These are phyloP conservation scores for Taphrina betulina DNA, from an alignment of 1,139 yeast species.

Conservation along the genomic window DNA sequence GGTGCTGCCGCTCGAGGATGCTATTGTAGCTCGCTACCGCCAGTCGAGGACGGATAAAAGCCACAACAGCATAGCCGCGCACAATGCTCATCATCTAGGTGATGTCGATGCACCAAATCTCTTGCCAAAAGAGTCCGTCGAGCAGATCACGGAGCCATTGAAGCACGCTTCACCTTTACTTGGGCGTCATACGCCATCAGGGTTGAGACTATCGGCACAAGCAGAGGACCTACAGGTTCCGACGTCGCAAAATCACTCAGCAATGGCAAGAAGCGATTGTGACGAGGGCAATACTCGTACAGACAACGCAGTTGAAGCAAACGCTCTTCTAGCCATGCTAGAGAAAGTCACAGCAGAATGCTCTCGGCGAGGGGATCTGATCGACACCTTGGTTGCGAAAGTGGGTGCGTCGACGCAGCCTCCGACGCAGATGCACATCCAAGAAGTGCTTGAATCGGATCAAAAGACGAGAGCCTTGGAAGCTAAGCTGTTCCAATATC, in stretches of 20 bases:
- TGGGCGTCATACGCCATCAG: neutral
- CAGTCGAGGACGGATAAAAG: conserved; percentile 1
- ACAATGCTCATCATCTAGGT: neutral
- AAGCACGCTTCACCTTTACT: neutral
- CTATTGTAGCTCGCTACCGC: conserved; percentile 2
- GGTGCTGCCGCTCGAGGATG: conserved; percentile 11
- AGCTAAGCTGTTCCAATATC: neutral
- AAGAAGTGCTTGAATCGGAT: neutral
- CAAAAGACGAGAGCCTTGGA: neutral
- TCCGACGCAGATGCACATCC: too few species aligned
- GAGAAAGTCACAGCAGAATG: conserved; percentile 12
- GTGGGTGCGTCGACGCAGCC: neutral
- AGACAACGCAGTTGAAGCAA: too few species aligned
- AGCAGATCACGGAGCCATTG: neutral
- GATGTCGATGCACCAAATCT: neutral
- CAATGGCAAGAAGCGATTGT: too few species aligned
- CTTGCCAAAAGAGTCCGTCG: neutral
- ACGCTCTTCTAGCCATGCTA: conserved; percentile 10
- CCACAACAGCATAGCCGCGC: too few species aligned
- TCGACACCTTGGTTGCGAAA: conserved; percentile 4
- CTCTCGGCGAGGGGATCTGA: conserved; percentile 26
- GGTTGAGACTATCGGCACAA: too few species aligned
- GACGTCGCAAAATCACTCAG: too few species aligned
- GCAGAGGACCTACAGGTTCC: too few species aligned
- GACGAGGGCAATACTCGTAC: too few species aligned